Evolutionary conservation across 1,284 basidiomycete genomes (phyloP).

Genomic region (Malassezia equina): DNA sequence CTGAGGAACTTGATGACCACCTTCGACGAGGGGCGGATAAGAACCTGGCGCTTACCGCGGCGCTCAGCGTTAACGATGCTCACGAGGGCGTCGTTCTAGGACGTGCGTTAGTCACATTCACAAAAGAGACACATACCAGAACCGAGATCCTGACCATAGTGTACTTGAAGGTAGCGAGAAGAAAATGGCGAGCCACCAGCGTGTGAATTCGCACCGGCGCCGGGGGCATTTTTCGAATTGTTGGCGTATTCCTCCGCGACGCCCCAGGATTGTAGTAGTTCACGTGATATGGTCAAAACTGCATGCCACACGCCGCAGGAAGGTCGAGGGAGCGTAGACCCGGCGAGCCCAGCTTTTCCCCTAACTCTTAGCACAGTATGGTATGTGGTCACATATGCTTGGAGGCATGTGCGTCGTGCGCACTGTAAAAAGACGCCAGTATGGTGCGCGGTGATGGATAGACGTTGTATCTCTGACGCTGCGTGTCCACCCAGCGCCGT

Average conservation of each 20-base stretch:
- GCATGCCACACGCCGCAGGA: slow-evolving; percentile 7
- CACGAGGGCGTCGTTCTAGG: slow-evolving; percentile 47
- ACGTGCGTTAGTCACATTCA: not conserved
- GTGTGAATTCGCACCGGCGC: slow-evolving; percentile 9
- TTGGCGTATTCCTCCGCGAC: not conserved
- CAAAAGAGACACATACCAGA: slow-evolving; percentile 30
- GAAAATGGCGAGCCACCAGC: slow-evolving; percentile 9
- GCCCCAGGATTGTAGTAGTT: slow-evolving; percentile 1
- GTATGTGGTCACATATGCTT: slow-evolving; percentile 1
- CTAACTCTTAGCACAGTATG: slow-evolving; percentile 14
- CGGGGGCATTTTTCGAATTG: slow-evolving; percentile 13
- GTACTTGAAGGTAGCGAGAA: slow-evolving; percentile 25
- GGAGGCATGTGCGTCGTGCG: not conserved
- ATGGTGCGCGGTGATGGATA: not conserved
- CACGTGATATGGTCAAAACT: slow-evolving; percentile 19
- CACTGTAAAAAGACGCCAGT: not conserved
- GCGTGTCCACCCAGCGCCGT: not conserved
- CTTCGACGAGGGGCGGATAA: slow-evolving; percentile 47
- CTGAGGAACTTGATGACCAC: slow-evolving; percentile 48
- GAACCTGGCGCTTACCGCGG: slow-evolving; percentile 47
- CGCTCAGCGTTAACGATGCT: slow-evolving; percentile 49
- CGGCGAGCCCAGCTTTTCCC: not conserved
- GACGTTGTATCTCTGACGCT: not conserved
- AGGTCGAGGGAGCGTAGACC: slow-evolving; percentile 2
- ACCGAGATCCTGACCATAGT: slow-evolving; percentile 47